These are phyloP conservation scores for Lactarius sp. DNA, from an alignment of 768 basidiomycete genomes.

Conservation along the genomic window DNA sequence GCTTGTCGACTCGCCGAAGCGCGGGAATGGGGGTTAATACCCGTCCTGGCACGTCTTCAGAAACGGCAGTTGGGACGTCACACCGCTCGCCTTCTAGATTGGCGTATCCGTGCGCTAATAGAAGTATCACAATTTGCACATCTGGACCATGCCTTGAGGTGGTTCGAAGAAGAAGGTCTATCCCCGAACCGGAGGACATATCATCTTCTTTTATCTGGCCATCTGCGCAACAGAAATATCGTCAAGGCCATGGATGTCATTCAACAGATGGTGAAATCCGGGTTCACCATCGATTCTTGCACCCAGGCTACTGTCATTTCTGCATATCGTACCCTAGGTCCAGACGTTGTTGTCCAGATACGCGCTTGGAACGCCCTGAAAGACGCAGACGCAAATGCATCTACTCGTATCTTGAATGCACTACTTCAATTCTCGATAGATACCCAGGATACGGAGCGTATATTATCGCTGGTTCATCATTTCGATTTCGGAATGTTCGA, in stretches of 20 bases:
- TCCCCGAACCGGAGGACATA: conserved; percentile 58
- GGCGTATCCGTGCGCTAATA: conserved; percentile 57
- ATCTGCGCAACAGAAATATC: conserved; percentile 65
- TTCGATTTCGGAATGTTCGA: conserved; percentile 35
- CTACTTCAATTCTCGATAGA: conserved; percentile 62
- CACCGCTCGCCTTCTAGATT: conserved; percentile 60
- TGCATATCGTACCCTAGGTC: conserved; percentile 56
- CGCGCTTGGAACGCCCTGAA: conserved; percentile 46
- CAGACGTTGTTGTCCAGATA: conserved; percentile 49
- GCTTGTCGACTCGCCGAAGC: conserved; percentile 44
- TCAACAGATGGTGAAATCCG: conserved; percentile 52
- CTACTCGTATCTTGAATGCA: conserved; percentile 61
- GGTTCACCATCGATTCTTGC: conserved; percentile 47
- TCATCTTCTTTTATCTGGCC: conserved; percentile 61
- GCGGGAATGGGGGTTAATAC: conserved; percentile 48
- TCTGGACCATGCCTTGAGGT: conserved; percentile 43
- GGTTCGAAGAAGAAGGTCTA: conserved; percentile 45
- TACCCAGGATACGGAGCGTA: conserved; percentile 44
- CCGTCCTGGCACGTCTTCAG: conserved; percentile 45
- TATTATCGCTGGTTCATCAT: conserved; percentile 44
- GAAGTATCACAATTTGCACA: conserved; percentile 43
- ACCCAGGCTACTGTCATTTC: conserved; percentile 58
- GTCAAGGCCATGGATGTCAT: conserved; percentile 49
- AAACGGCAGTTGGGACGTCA: conserved; percentile 44
- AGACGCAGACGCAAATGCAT: conserved; percentile 36